Conservation (phyloP, 192 early-diverging fungal species). For the Coemansia sp. region DNA sequence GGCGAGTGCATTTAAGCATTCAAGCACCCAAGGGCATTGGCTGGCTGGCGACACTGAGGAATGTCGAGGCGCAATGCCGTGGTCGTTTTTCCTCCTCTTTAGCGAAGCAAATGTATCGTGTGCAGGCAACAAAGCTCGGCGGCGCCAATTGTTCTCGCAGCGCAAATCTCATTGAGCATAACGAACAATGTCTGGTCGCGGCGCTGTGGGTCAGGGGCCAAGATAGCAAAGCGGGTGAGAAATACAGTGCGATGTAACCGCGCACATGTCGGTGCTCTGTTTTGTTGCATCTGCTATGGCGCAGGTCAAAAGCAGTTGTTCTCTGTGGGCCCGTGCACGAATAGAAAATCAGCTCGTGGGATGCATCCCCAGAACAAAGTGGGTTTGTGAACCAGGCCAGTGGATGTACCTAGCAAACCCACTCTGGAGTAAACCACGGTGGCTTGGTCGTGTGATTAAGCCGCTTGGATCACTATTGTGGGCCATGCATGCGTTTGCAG, state of each 20-base stretch:
- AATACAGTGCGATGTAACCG: neutral
- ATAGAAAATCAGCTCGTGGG: neutral
- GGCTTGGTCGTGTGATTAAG: no score
- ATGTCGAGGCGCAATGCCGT: neutral
- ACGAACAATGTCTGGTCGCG: neutral
- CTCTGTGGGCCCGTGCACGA: neutral
- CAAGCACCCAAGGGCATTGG: constrained; percentile 7
- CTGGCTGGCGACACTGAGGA: constrained; percentile 1
- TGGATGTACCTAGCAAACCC: no score
- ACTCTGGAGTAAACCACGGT: no score
- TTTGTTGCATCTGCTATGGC: neutral
- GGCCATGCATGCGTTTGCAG: no score
- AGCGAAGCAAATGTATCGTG: neutral
- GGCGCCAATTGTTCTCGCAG: neutral
- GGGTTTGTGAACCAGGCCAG: no score
- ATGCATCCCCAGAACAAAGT: no score
- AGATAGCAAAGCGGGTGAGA: neutral
- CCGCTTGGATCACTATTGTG: no score
- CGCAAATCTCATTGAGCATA: neutral
- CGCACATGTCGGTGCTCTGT: neutral
- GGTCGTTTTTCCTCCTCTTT: neutral
- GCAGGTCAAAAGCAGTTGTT: neutral
- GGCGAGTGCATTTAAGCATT: neutral
- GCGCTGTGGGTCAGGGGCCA: neutral
- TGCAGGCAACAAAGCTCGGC: neutral